phyloP scores from a whole-genome alignment of 805 yeast genomes.

The Cyberlindnera subsufficiens region DNA sequence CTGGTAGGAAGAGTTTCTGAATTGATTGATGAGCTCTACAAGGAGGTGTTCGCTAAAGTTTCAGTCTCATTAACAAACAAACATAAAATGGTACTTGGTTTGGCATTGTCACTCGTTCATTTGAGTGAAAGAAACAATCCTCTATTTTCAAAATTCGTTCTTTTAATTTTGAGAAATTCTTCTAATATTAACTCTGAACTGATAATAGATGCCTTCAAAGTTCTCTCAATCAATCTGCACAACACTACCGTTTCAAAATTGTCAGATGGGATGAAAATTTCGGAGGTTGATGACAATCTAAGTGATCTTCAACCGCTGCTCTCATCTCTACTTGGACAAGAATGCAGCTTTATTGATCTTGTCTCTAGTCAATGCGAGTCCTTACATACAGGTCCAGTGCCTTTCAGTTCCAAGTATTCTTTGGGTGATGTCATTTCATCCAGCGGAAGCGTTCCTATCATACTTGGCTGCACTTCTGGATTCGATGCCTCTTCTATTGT shows the following conservation, averaged over 20 bases:
- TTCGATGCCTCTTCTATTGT: slow-evolving; percentile 61
- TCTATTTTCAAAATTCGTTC: slow-evolving; percentile 10
- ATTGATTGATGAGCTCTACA: slow-evolving; percentile 35
- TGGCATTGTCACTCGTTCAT: slow-evolving; percentile 33
- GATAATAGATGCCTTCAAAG: slow-evolving; percentile 8
- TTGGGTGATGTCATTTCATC: slow-evolving; percentile 24
- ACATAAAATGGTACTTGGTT: slow-evolving; percentile 23
- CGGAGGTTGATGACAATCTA: slow-evolving; percentile 1
- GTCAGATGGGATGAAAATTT: background rate
- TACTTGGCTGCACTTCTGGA: slow-evolving; percentile 56
- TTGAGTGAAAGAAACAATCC: slow-evolving; percentile 16
- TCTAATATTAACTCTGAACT: background rate
- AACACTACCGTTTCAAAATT: background rate
- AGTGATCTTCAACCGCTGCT: slow-evolving; percentile 5
- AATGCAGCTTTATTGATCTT: slow-evolving; percentile 7
- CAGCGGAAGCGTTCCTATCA: slow-evolving; percentile 30
- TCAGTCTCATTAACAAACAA: slow-evolving; percentile 38
- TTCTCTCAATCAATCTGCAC: slow-evolving; percentile 5
- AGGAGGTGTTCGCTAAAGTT: slow-evolving; percentile 38
- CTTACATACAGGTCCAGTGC: slow-evolving; percentile 24
- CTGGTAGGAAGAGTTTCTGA: slow-evolving; percentile 20
- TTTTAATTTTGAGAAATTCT: slow-evolving; percentile 3
- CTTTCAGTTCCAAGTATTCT: slow-evolving; percentile 29
- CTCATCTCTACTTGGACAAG: background rate
- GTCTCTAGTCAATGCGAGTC: slow-evolving; percentile 19